These are phyloP conservation scores for Clonostachys rhizophaga DNA, from an alignment of 2,329 filamentous ascomycete species.

Conservation along the genomic window DNA sequence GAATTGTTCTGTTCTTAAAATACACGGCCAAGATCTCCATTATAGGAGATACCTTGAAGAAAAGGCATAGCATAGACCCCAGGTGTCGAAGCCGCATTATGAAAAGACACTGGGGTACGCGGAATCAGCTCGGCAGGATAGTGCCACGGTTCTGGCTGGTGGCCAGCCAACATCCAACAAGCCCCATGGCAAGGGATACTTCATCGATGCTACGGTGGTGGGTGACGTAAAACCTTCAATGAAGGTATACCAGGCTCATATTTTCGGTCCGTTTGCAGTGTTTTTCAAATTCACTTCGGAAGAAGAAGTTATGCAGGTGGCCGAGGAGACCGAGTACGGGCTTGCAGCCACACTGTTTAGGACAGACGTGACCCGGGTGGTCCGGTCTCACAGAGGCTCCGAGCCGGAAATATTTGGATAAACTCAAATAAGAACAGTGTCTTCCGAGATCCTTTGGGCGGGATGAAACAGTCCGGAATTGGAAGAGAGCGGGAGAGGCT, in stretches of 20 bases:
- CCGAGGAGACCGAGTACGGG: conserved; percentile 40
- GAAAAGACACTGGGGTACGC: conserved; percentile 62
- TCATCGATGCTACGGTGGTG: conserved; percentile 8
- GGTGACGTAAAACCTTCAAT: conserved; percentile 10
- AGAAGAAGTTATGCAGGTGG: conserved; percentile 11
- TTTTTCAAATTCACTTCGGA: conserved; percentile 10
- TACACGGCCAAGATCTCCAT: conserved; percentile 31
- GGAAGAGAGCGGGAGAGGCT: conserved; percentile 69
- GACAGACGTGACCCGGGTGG: conserved; percentile 32
- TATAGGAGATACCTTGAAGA: conserved; percentile 11
- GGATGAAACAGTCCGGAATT: conserved; percentile 75
- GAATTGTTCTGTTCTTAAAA: no score
- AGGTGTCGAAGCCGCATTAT: conserved; percentile 56
- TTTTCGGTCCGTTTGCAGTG: conserved; percentile 15
- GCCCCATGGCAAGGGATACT: conserved; percentile 26
- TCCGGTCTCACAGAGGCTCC: conserved; percentile 30
- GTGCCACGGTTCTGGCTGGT: conserved; percentile 61
- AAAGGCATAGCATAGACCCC: conserved; percentile 19
- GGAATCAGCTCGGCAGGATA: conserved; percentile 29
- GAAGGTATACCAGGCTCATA: conserved; percentile 13
- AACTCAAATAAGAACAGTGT: conserved; percentile 37
- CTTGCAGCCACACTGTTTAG: conserved; percentile 50
- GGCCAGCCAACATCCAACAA: conserved; percentile 41
- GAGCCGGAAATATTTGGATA: conserved; percentile 3
- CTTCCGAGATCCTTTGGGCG: conserved; percentile 63